Evolutionary conservation across 768 basidiomycete genomes (phyloP), one percentile per base, ranked within the genome.

Genomic region (Rhodotorula paludigena): DNA sequence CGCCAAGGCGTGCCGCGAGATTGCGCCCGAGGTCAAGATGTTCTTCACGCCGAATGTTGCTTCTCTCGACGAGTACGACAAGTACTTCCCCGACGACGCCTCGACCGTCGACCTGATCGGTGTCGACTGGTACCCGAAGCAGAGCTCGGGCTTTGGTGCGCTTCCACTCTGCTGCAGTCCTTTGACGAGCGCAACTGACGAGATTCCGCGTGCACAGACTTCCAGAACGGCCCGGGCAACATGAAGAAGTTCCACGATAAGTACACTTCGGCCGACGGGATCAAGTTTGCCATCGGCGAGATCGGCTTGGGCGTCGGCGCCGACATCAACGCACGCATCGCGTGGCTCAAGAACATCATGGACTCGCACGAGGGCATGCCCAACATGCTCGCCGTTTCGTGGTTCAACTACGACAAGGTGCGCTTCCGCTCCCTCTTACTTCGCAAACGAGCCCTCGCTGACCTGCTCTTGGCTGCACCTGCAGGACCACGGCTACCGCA

Each of bases 211-310:
- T 21, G 14, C 45, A 18, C 41, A 35, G 49, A 62, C 61, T 62
- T 62, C 33, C 53, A 60, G 32, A 63, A 57, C 57, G 53, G 62
- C 16, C 60, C 68, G 36, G 67, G 62, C 38, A 33, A 42, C 45
- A 73, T 76, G 69, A 62, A 76, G 61, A 23, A 54, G 16, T 72
- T 76, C 67, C 75, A 76, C 68, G 75, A 76, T 57, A 60, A 60
- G 38, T 74, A 76, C 68, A 59, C 59, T 11, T 44, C 52, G 12
- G 1, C 36, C 6, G 60, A 56, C 54, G 54, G 48, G 18, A 53
- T 68, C 69, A 68, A 69, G 49, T 76, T 76, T n/a, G 75, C 75
- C 38, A 74, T 74, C 47, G 75, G 75, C 33, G 75, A 76, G 69
- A 76, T 71, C n/a, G 75, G 75, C 15, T 68, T 73, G 54, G 67